phyloP scores from a whole-genome alignment of 345 rosid species.

The Tarenaya hassleriana region DNA sequence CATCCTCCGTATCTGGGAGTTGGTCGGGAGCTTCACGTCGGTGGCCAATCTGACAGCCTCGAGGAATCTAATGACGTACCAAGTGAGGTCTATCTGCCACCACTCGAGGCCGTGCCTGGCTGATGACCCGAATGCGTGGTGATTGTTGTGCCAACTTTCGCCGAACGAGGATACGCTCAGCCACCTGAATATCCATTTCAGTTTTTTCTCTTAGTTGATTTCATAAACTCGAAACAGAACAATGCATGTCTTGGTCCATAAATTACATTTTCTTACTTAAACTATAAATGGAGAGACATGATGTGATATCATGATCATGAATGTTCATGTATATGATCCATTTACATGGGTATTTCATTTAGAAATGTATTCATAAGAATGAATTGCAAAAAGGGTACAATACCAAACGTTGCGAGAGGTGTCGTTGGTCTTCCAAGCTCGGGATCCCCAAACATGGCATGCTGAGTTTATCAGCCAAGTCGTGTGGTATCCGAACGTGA shows the following conservation, averaged over 20 bases:
- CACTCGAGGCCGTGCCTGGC: conserved; percentile 34
- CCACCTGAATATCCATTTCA: conserved; percentile 23
- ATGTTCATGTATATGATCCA: no score
- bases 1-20: conserved; percentile 29
- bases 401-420: conserved; percentile 36
- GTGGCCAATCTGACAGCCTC: conserved; percentile 31
- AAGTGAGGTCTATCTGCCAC: conserved; percentile 32
- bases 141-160: conserved; percentile 35
- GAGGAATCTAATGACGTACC: conserved; percentile 31
- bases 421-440: conserved; percentile 32
- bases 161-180: conserved; percentile 31
- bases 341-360: no score
- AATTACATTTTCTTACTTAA: no score
- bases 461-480: conserved; percentile 30
- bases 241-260: no score
- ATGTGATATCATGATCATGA: no score
- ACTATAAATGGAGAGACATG: no score
- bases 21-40: conserved; percentile 29
- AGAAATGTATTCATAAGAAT: neutral
- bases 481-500: conserved; percentile 30
- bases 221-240: no score
- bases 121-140: conserved; percentile 31
- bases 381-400: neutral
- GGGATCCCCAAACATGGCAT: conserved; percentile 32
- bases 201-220: no score